Conservation (phyloP, 1,284 basidiomycete genomes). For the Boletus sp. region DNA sequence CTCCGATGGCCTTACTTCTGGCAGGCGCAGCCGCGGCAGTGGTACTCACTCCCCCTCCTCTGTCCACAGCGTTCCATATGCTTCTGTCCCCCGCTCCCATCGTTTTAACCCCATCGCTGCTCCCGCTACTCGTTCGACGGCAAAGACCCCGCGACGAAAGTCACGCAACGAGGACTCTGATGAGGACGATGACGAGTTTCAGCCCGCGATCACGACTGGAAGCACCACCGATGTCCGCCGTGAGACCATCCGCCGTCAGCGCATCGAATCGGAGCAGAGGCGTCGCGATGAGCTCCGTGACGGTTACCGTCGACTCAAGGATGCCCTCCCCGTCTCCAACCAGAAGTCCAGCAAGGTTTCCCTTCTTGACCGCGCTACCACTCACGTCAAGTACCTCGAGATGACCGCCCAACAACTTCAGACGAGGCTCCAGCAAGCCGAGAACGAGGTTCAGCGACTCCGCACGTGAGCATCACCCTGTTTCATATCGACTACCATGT, state of each 20-base stretch:
- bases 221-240: constrained; percentile 57
- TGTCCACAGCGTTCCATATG: constrained; percentile 44
- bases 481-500: background rate
- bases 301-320: constrained; percentile 82
- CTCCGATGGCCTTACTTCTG: constrained; percentile 61
- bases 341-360: constrained; percentile 87
- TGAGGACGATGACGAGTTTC: constrained; percentile 62
- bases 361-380: constrained; percentile 78
- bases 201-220: constrained; percentile 42
- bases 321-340: constrained; percentile 77
- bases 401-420: constrained; percentile 68
- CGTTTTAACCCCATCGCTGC: constrained; percentile 71
- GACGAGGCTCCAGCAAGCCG: constrained; percentile 67
- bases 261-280: constrained; percentile 83
- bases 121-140: constrained; percentile 42
- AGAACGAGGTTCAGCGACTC: constrained; percentile 71
- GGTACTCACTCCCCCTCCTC: constrained; percentile 59
- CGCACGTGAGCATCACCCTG: constrained; percentile 44
- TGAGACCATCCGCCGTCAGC: constrained; percentile 80
- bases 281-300: constrained; percentile 83
- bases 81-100: constrained; percentile 63
- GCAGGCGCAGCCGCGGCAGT: constrained; percentile 62
- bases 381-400: constrained; percentile 77
- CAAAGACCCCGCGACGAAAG: constrained; percentile 52
- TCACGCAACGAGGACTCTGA: constrained; percentile 59